Percentiles rank a stretch among this genome's conserved stretches.
phyloP scores from a whole-genome alignment of 306 rosid species.

The Glycine tomentella region DNA sequence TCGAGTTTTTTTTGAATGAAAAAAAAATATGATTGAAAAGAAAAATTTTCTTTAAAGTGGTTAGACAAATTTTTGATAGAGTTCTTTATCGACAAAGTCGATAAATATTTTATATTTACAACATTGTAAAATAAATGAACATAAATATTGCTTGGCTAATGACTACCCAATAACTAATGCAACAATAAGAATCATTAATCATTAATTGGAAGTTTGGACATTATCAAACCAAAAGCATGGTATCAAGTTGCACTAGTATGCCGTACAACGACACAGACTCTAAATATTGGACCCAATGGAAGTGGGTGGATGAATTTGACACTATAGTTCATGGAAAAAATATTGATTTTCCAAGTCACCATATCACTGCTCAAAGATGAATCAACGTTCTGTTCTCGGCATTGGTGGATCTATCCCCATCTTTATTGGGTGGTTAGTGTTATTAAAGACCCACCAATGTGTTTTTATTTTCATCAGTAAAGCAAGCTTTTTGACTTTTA shows the following conservation, averaged over 20 bases:
- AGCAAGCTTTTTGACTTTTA: conserved; percentile 43
- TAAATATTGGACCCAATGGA: conserved; percentile 23
- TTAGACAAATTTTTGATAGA: too few species aligned
- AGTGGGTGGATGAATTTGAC: conserved; percentile 50
- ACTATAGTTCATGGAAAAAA: not conserved
- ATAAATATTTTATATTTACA: too few species aligned
- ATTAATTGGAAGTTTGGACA: conserved; percentile 26
- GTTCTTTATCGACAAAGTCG: too few species aligned
- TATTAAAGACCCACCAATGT: conserved; percentile 43
- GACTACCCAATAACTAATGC: conserved; percentile 35
- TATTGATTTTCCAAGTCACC: conserved; percentile 43
- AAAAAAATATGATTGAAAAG: not conserved
- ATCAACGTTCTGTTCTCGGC: conserved; percentile 29
- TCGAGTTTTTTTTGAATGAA: too few species aligned
- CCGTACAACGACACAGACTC: conserved; percentile 21
- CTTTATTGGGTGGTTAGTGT: conserved; percentile 49
- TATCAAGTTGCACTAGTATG: conserved; percentile 35
- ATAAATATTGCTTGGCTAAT: conserved; percentile 49
- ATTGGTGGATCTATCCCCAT: conserved; percentile 42
- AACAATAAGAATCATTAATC: conserved; percentile 38
- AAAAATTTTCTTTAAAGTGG: not conserved
- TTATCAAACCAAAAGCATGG: conserved; percentile 40
- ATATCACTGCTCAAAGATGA: conserved; percentile 38
- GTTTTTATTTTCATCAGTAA: conserved; percentile 34
- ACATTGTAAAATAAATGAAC: too few species aligned